Conservation (phyloP, 2,329 filamentous ascomycete species). For the Arthrobotrys iridis region DNA sequence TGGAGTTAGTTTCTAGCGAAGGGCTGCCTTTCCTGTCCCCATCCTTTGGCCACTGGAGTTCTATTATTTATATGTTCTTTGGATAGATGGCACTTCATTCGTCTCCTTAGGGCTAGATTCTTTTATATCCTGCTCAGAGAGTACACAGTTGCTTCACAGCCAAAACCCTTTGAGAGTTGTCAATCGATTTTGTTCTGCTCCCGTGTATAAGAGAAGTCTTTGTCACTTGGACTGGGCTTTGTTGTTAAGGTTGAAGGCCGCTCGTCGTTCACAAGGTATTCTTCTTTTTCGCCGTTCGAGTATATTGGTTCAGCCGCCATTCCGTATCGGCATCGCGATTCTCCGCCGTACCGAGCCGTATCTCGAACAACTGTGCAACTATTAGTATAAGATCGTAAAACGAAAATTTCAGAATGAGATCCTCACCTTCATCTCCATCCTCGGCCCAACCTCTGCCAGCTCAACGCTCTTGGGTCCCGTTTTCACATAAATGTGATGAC, state of each 20-base stretch:
- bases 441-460: conserved; percentile 85
- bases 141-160: too few relatives aligned
- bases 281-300: conserved; percentile 65
- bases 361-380: conserved; percentile 78
- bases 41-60: not conserved
- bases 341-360: conserved; percentile 87
- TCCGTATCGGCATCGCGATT: conserved; percentile 96
- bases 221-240: too few relatives aligned
- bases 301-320: conserved; percentile 97
- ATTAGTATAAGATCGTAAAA: not conserved
- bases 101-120: not conserved
- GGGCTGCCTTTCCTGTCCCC: not conserved
- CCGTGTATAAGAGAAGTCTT: too few relatives aligned
- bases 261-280: conserved; percentile 56
- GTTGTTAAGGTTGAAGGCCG: too few relatives aligned
- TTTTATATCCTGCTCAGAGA: too few relatives aligned
- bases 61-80: not conserved
- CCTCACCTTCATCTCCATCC: conserved; percentile 82
- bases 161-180: too few relatives aligned
- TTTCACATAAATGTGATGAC: conserved; percentile 92
- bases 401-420: not conserved
- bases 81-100: not conserved
- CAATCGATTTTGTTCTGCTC: too few relatives aligned
- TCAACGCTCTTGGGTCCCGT: conserved; percentile 91
- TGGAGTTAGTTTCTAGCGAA: not conserved